A percentile compares a stretch with the other conserved stretches of the same genome.
phyloP scores from a whole-genome alignment of 1,284 basidiomycete species.

The Leccinum idahoense region DNA sequence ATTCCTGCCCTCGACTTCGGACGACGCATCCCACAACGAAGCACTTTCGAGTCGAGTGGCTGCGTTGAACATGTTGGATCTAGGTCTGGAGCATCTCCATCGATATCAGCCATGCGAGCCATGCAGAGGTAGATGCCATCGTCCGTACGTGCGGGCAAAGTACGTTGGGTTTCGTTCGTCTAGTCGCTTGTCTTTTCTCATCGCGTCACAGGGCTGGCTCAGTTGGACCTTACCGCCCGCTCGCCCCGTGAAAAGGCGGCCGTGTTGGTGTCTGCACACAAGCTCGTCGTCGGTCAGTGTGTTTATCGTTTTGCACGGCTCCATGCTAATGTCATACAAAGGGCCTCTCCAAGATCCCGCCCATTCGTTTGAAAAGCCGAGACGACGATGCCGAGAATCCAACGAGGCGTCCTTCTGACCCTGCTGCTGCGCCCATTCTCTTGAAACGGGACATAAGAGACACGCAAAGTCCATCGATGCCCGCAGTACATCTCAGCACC shows the following conservation, averaged over 20 bases:
- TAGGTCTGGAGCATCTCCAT: slow-evolving; percentile 54
- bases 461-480: neutral
- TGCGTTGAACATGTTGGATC: slow-evolving; percentile 48
- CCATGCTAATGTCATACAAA: slow-evolving; percentile 37
- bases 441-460: neutral
- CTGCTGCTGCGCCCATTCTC: neutral
- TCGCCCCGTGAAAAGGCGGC: slow-evolving; percentile 78
- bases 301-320: neutral
- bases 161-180: slow-evolving; percentile 33
- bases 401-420: neutral
- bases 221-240: slow-evolving; percentile 55
- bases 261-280: slow-evolving; percentile 78
- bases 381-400: slow-evolving; percentile 45
- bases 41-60: slow-evolving; percentile 46
- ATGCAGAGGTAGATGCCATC: slow-evolving; percentile 58
- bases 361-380: slow-evolving; percentile 59
- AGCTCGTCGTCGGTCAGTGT: slow-evolving; percentile 66
- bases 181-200: neutral
- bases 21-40: slow-evolving; percentile 83
- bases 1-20: slow-evolving; percentile 62
- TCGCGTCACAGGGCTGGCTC: slow-evolving; percentile 54
- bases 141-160: slow-evolving; percentile 74
- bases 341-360: slow-evolving; percentile 63
- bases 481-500: neutral
- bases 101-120: slow-evolving; percentile 45